These are phyloP conservation scores for Dryas octopetala DNA, from an alignment of 306 rosid genomes.

Conservation along the genomic window DNA sequence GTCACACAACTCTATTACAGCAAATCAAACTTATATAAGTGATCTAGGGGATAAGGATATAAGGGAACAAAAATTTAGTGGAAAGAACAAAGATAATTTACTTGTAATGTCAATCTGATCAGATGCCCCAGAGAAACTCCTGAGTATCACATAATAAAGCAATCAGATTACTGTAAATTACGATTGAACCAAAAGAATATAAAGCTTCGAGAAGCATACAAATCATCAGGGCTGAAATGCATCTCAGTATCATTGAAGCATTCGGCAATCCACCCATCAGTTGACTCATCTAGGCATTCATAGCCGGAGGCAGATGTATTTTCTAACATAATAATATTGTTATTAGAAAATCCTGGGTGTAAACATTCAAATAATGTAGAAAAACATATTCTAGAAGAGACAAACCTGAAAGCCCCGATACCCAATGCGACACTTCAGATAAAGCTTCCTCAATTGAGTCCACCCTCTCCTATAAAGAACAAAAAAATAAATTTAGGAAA, in stretches of 20 bases:
- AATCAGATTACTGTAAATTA: constrained; percentile 30
- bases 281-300: constrained; percentile 58
- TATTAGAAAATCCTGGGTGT: constrained; percentile 17
- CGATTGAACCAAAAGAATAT: constrained; percentile 11
- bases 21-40: background rate
- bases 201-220: constrained; percentile 55
- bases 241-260: constrained; percentile 67
- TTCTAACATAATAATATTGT: constrained; percentile 40
- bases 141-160: constrained; percentile 40
- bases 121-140: constrained; percentile 54
- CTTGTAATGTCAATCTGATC: constrained; percentile 64
- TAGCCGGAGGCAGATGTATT: constrained; percentile 45
- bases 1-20: constrained; percentile 49
- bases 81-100: constrained; percentile 31
- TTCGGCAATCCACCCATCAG: constrained; percentile 76
- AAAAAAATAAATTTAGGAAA: constrained; percentile 12
- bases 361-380: constrained; percentile 2
- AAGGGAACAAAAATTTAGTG: constrained; percentile 4
- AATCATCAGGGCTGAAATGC: constrained; percentile 54
- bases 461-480: constrained; percentile 53
- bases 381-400: constrained; percentile 22
- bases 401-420: constrained; percentile 56
- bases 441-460: constrained; percentile 41
- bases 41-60: constrained; percentile 2
- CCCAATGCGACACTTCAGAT: constrained; percentile 49